Evolutionary conservation across 1,284 basidiomycete species (phyloP).

Genomic region (Fomitopsis schrenkii): DNA sequence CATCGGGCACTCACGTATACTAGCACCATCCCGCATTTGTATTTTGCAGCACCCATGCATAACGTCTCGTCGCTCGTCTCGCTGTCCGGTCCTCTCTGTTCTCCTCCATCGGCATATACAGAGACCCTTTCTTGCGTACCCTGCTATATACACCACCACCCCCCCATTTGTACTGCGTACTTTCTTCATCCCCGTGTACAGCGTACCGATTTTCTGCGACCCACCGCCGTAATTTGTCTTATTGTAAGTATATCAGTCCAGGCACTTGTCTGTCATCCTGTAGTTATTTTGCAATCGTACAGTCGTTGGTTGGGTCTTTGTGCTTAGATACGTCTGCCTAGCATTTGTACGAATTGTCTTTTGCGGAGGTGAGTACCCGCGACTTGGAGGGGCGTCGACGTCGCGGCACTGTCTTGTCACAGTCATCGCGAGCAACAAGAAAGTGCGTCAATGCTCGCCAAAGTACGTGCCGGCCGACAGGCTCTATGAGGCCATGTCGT

Average conservation of each 20-base stretch:
- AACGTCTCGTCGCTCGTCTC: constrained; percentile 39
- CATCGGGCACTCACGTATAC: constrained; percentile 27
- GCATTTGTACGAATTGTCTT: no score
- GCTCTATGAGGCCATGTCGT: no score
- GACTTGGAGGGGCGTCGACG: no score
- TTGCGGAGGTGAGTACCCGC: no score
- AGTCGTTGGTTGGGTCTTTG: constrained; percentile 14
- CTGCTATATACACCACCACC: constrained; percentile 10
- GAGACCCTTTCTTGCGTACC: constrained; percentile 26
- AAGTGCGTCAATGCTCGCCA: no score
- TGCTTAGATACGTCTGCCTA: neutral
- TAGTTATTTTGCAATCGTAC: constrained; percentile 53
- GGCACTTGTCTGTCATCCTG: constrained; percentile 61
- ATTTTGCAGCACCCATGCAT: constrained; percentile 59
- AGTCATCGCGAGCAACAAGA: no score
- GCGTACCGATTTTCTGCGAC: constrained; percentile 31
- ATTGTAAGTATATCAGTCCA: constrained; percentile 40
- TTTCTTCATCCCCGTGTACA: constrained; percentile 33
- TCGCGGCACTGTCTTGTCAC: no score
- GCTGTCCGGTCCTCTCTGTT: constrained; percentile 18
- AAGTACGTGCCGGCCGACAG: no score
- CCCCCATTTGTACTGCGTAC: constrained; percentile 32
- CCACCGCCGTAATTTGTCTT: constrained; percentile 32
- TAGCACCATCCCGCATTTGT: constrained; percentile 56
- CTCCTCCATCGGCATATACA: constrained; percentile 14